Evolutionary conservation across 2,329 filamentous ascomycete species (phyloP), one percentile per base, ranked within the genome.

Genomic region (Ceratocystis eucalypticola): DNA sequence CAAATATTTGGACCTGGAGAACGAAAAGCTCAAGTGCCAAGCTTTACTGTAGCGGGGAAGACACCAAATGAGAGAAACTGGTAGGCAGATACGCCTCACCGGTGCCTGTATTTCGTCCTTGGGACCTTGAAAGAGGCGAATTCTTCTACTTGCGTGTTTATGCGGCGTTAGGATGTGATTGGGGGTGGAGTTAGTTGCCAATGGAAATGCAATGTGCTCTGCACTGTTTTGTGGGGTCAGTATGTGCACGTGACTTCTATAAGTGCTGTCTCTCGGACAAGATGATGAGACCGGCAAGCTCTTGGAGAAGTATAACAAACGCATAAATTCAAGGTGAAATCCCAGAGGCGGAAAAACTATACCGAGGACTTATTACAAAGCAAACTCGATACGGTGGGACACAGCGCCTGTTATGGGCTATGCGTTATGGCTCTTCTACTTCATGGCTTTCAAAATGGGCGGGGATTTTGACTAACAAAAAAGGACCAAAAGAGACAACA

Each of bases 81-180:
- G 12, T 41, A 3, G 2, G 28, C 53, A 15, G 12, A 57, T 12
- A 33, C 15, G 17, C 22, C 53, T 15, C 20, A 10, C 25, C 30
- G 5, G 46, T 30, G 25, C 10, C 22, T 30, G 25, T 28, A 20
- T 28, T 15, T 57, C 20, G 22, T 57, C 0, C 4, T 57, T 22
- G 53, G 15, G 15, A 15, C 12, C 4, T 30, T 30, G 25, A 12
- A 57, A 17, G 5, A 28, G 22, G 30, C 28, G 53, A 28, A 57
- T 57, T 25, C 25, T 59, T 62, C 37, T 65, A 59, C 48, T 65
- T 67, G 46, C 46, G 63, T 63, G 66, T 62, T 65, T 50, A 53
- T 65, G 64, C 28, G 59, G 64, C 66, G 61, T 66, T 64, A 10
- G 64, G 59, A 63, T 65, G 66, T 68, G 45, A 63, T 30, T 48